Conservation (phyloP, 2,329 filamentous ascomycete genomes). For the Triangularia setosa region DNA sequence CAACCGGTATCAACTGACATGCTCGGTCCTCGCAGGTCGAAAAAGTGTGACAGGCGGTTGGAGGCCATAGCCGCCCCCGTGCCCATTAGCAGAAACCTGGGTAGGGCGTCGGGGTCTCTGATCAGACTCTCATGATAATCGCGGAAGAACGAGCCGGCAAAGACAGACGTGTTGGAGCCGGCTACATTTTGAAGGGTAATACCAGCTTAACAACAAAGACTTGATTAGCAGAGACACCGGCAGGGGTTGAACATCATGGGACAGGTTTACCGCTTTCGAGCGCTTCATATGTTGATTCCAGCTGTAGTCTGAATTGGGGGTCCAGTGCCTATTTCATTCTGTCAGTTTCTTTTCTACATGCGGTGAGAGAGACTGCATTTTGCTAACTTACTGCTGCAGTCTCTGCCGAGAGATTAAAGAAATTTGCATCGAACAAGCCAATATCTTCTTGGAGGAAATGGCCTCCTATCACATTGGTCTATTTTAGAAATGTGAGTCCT, state of each 20-base stretch:
- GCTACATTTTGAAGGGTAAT: conserved; percentile 28
- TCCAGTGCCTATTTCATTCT: conserved; percentile 19
- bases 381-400: conserved; percentile 27
- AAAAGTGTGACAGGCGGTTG: conserved; percentile 41
- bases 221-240: background rate
- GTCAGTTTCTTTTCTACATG: background rate
- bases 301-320: conserved; percentile 29
- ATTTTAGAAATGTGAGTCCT: background rate
- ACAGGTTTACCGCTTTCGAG: conserved; percentile 29
- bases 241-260: background rate
- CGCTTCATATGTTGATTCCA: conserved; percentile 33
- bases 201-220: conserved; percentile 19
- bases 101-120: conserved; percentile 26
- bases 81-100: conserved; percentile 34
- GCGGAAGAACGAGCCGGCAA: conserved; percentile 29
- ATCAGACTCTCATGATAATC: conserved; percentile 31
- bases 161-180: conserved; percentile 34
- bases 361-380: background rate
- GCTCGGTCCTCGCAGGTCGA: conserved; percentile 39
- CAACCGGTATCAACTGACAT: conserved; percentile 46
- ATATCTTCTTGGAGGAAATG: conserved; percentile 31
- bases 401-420: conserved; percentile 31
- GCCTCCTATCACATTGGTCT: conserved; percentile 33
- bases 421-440: conserved; percentile 29
- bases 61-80: conserved; percentile 34